Evolutionary conservation across 2,329 filamentous ascomycete species (phyloP).

Genomic region (Ophiocordyceps australis): DNA sequence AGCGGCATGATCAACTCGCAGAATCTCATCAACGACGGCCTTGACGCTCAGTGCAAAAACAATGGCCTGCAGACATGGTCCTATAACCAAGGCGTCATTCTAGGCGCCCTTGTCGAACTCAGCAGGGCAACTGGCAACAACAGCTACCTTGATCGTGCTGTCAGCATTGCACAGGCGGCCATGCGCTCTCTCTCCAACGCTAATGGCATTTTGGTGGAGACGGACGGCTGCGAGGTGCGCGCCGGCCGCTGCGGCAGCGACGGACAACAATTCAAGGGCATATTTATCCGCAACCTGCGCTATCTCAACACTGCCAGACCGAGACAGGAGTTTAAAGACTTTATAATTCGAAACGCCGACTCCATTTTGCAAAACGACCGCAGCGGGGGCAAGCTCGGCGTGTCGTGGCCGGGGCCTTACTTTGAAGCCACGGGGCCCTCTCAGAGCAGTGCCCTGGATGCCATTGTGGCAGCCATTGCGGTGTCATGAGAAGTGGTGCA

Average conservation of each 20-base stretch:
- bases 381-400: conserved; percentile 31
- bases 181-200: conserved; percentile 23
- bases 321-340: conserved; percentile 26
- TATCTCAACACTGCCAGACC: conserved; percentile 34
- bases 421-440: conserved; percentile 31
- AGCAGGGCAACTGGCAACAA: conserved; percentile 22
- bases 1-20: conserved; percentile 32
- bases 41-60: conserved; percentile 28
- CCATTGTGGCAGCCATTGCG: conserved; percentile 40
- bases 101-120: conserved; percentile 35
- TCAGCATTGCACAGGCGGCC: conserved; percentile 31
- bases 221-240: conserved; percentile 14
- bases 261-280: conserved; percentile 52
- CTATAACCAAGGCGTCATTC: conserved; percentile 41
- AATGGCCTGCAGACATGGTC: conserved; percentile 30
- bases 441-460: conserved; percentile 49
- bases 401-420: conserved; percentile 48
- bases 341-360: conserved; percentile 43
- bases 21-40: conserved; percentile 34
- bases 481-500: conserved; percentile 9
- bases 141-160: conserved; percentile 21
- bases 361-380: conserved; percentile 45
- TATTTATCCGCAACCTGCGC: conserved; percentile 47
- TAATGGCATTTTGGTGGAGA: conserved; percentile 25
- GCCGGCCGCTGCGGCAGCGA: conserved; percentile 23